Evolutionary conservation across 2,329 filamentous ascomycete species (phyloP).

Genomic region (Cytospora chrysosperma): DNA sequence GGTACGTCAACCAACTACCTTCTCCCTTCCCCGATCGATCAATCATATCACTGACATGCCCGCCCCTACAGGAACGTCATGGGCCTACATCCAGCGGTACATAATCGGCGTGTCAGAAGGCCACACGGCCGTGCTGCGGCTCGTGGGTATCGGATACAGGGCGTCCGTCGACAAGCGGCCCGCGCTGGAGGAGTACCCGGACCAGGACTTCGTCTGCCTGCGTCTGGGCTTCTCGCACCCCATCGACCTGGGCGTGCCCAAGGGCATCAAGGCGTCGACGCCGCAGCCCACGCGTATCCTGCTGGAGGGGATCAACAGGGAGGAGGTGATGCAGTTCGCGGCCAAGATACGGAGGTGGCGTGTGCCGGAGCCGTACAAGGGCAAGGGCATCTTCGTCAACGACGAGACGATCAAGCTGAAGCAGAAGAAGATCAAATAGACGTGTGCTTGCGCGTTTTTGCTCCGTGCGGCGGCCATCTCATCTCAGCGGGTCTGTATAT

Average conservation of each 20-base stretch:
- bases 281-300: conserved; percentile 90
- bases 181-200: conserved; percentile 70
- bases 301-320: conserved; percentile 82
- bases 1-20: conserved; percentile 55
- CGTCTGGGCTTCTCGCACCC: conserved; percentile 98
- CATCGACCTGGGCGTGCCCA: conserved; percentile 82
- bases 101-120: conserved; percentile 95
- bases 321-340: conserved; percentile 86
- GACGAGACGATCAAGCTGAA: conserved; percentile 98
- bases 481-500: conserved; percentile 22
- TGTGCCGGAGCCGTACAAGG: conserved; percentile 95
- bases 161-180: conserved; percentile 79
- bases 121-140: conserved; percentile 85
- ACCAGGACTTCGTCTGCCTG: conserved; percentile 84
- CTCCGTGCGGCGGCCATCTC: not conserved
- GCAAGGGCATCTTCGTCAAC: conserved; percentile 98
- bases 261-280: conserved; percentile 80
- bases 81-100: conserved; percentile 86
- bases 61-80: conserved; percentile 68
- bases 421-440: conserved; percentile 92
- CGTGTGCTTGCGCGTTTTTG: not conserved
- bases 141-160: conserved; percentile 94
- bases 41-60: conserved; percentile 27
- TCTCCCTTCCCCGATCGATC: not conserved
- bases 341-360: conserved; percentile 87